Base-by-base conservation (phyloP, 2,329 filamentous ascomycete species). In the Cryphonectria japonica region DNA sequence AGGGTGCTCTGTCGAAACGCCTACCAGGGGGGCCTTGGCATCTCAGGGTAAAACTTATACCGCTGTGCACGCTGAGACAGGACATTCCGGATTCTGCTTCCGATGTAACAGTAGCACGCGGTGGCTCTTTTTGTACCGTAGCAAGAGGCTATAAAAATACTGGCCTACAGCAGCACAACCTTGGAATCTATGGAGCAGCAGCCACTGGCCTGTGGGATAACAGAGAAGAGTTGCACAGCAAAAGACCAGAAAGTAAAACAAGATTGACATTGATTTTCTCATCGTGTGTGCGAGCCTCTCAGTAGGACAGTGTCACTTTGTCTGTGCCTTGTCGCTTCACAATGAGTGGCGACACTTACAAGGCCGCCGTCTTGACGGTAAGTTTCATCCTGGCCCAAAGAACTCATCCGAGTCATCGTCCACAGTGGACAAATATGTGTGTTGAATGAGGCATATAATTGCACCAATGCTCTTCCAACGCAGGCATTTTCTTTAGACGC, bases 281-380 rank as follows among this genome's bases (percentile, higher is more conserved):
- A 39, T 39, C 3, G 37, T 39, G 9, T 13, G 11, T 39, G 7
- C 37, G 37, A 9, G 37, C 37, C 37, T 13, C 37, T 34, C 9
- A 39, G 37, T 11, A 9, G 13, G 11, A 39, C 7, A 39, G 37
- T 0, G 1, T 11, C 37, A 13, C 37, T 39, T 19, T 19, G 14
- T 8, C 19, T 59, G 54, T 57, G 26, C 3, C 26, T 19, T 19
- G 29, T 59, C 61, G 16, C 3, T 34, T 13, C 41, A 71, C 41
- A 2, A 73, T 73, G 71, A 67, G 37, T 29, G 64, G 13, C n/a
- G 60, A 68, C 9, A 73, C 69, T n/a, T 69, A 73, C 57, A 73
- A 71, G 46, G 71, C 71, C 6, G 71, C 71, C 41, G 71, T 73
- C 32, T 26, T 73, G 59, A 69, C 54, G 43, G 71, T 73, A 66